Evolutionary conservation across 805 yeast species (phyloP).

Genomic region (Kodamaea nitidulidarum): DNA sequence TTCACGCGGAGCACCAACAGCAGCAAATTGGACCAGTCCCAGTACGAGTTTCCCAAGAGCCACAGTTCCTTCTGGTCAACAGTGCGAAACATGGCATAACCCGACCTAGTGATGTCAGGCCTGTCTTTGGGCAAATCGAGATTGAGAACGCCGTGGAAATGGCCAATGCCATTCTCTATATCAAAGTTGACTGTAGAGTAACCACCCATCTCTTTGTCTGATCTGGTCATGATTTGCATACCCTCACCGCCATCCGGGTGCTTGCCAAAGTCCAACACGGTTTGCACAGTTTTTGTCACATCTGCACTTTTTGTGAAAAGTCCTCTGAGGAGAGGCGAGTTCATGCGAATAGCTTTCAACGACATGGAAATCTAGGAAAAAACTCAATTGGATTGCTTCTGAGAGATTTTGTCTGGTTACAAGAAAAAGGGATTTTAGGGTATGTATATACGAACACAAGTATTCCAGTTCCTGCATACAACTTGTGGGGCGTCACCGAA

Average conservation of each 20-base stretch:
- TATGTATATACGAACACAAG: slow-evolving; percentile 5
- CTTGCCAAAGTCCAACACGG: slow-evolving; percentile 55
- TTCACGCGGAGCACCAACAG: slow-evolving; percentile 67
- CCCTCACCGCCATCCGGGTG: slow-evolving; percentile 35
- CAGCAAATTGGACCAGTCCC: slow-evolving; percentile 68
- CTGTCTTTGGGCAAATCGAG: slow-evolving; percentile 60
- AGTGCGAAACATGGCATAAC: slow-evolving; percentile 84
- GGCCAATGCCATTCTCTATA: slow-evolving; percentile 32
- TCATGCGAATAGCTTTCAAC: slow-evolving; percentile 38
- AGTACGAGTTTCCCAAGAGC: slow-evolving; percentile 47
- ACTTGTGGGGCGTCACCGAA: slow-evolving; percentile 2
- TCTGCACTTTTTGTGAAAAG: slow-evolving; percentile 32
- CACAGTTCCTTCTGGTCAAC: slow-evolving; percentile 53
- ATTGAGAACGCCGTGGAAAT: slow-evolving; percentile 57
- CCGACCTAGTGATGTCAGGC: slow-evolving; percentile 63
- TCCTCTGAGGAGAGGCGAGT: slow-evolving; percentile 29
- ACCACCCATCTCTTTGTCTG: slow-evolving; percentile 78
- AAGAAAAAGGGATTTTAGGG: slow-evolving; percentile 5
- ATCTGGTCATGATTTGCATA: slow-evolving; percentile 52
- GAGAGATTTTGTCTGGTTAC: background rate
- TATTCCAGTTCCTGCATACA: slow-evolving; percentile 1
- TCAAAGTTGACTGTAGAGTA: slow-evolving; percentile 61
- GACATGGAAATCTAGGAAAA: slow-evolving; percentile 25
- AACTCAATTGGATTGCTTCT: slow-evolving; percentile 2
- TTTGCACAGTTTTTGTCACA: slow-evolving; percentile 26